Conservation (phyloP, 148 eudicot species). For the Hydrangea macrophylla region DNA sequence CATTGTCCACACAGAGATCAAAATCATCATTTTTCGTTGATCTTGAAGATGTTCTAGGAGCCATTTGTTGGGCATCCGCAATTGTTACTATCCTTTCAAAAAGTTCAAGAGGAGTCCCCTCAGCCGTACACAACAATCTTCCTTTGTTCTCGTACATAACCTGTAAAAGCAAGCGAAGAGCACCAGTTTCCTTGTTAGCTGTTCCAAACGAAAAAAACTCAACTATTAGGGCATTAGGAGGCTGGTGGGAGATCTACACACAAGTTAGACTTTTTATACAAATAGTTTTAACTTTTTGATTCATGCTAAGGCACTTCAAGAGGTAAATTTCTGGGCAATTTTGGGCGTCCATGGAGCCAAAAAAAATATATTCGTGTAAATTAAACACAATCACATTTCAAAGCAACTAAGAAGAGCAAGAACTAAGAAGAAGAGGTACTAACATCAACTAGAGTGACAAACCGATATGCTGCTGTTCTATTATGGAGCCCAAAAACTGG, state of each 20-base stretch:
- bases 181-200: not conserved
- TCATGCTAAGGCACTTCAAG: not conserved
- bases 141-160: constrained; percentile 93
- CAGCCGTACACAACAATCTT: constrained; percentile 78
- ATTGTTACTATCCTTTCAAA: constrained; percentile 71
- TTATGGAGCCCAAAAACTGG: constrained; percentile 80
- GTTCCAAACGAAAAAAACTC: constrained; percentile 1
- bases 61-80: constrained; percentile 64
- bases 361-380: not conserved
- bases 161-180: constrained; percentile 28
- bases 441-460: constrained; percentile 93
- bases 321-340: not conserved
- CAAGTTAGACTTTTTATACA: not conserved
- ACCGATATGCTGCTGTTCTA: constrained; percentile 90
- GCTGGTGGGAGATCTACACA: not conserved
- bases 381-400: no score
- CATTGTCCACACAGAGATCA: constrained; percentile 91
- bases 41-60: constrained; percentile 79
- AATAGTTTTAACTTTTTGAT: not conserved
- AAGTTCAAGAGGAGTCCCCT: constrained; percentile 77
- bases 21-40: constrained; percentile 64
- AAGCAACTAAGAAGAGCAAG: no score
- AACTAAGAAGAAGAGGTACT: constrained; percentile 30
- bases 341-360: not conserved
- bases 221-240: not conserved